Evolutionary conservation across 331 rosid species (phyloP).

Genomic region (Stylosanthes scabra): DNA sequence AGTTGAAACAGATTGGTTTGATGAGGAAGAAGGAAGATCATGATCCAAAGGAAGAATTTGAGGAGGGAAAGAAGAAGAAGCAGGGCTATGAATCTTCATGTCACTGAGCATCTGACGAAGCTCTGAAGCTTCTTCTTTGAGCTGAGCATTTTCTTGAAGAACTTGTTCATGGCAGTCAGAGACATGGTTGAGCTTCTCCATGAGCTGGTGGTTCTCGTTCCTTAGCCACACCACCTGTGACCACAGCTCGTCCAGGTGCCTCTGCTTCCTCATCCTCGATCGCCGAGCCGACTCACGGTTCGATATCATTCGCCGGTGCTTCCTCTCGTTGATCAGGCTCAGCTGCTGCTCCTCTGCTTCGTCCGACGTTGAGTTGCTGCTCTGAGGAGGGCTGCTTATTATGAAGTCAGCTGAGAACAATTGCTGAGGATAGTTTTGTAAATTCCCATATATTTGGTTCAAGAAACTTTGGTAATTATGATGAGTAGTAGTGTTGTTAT

Average conservation of each 20-base stretch:
- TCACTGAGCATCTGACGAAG: conserved; percentile 78
- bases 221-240: conserved; percentile 95
- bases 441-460: conserved; percentile 36
- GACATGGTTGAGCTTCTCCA: conserved; percentile 74
- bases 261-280: conserved; percentile 94
- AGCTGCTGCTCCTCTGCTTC: conserved; percentile 86
- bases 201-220: conserved; percentile 84
- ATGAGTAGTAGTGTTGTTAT: conserved; percentile 33
- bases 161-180: conserved; percentile 71
- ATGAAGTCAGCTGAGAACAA: conserved; percentile 49
- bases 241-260: conserved; percentile 94
- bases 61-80: conserved; percentile 49
- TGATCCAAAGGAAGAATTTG: conserved; percentile 55
- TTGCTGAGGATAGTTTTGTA: conserved; percentile 34
- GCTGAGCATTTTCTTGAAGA: conserved; percentile 71
- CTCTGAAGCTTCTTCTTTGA: conserved; percentile 75
- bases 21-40: conserved; percentile 58
- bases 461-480: too few species aligned
- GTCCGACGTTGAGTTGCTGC: conserved; percentile 84
- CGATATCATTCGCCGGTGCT: conserved; percentile 90
- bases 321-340: conserved; percentile 79
- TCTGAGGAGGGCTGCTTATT: conserved; percentile 21
- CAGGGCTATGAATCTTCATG: conserved; percentile 69
- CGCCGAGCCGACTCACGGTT: conserved; percentile 94
- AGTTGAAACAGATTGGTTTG: conserved; percentile 55